phyloP scores from a whole-genome alignment of 1,284 basidiomycete genomes.

The Microbotryum lychnidis-dioicae region DNA sequence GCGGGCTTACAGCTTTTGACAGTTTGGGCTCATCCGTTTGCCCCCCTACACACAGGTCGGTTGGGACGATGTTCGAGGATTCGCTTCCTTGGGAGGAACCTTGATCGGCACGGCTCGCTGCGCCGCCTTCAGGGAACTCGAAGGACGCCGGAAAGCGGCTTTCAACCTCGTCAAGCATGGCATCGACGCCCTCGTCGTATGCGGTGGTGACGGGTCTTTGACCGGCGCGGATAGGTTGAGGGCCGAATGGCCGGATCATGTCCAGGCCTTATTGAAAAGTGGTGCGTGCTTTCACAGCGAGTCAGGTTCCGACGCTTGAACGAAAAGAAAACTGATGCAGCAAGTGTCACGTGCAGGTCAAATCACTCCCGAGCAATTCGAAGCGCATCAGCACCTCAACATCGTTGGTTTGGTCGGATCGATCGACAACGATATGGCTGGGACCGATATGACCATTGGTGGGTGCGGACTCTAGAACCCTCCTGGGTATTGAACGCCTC shows the following conservation, averaged over 20 bases:
- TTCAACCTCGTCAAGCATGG: conserved; percentile 89
- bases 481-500: neutral
- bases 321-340: neutral
- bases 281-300: conserved; percentile 41
- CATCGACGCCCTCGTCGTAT: conserved; percentile 92
- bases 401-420: conserved; percentile 97
- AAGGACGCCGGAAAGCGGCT: conserved; percentile 79
- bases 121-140: conserved; percentile 71
- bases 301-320: neutral
- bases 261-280: conserved; percentile 58
- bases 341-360: conserved; percentile 41
- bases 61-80: conserved; percentile 95
- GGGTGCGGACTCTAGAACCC: neutral
- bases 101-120: conserved; percentile 93
- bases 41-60: conserved; percentile 51
- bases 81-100: conserved; percentile 84
- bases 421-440: conserved; percentile 98
- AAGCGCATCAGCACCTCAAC: conserved; percentile 69
- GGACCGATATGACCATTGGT: conserved; percentile 92
- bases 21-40: too few relatives aligned
- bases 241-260: conserved; percentile 81
- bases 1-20: too few relatives aligned
- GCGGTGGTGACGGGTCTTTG: conserved; percentile 91
- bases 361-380: conserved; percentile 67
- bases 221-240: conserved; percentile 93